Percentiles rank a stretch among this genome's conserved stretches.
These are phyloP conservation scores for Inga oerstediana DNA, from an alignment of 306 rosid species.

Conservation along the genomic window DNA sequence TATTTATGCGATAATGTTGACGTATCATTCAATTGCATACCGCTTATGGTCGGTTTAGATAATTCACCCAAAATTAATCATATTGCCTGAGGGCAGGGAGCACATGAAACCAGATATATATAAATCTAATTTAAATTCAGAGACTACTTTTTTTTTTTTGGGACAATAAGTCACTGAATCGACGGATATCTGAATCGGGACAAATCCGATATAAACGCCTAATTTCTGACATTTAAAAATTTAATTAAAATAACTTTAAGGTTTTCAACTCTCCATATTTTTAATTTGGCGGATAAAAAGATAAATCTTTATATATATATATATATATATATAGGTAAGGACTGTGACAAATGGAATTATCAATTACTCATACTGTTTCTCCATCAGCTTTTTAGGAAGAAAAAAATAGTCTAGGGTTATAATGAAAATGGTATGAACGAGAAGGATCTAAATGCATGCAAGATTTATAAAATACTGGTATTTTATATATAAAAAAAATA, in stretches of 20 bases:
- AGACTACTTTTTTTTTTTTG: neutral
- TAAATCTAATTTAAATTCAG: neutral
- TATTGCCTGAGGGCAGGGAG: neutral
- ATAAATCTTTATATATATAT: neutral
- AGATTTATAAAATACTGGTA: too few species aligned
- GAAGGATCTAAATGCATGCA: too few species aligned
- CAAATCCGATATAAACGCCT: neutral
- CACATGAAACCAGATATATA: neutral
- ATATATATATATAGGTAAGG: neutral
- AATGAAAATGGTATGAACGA: too few species aligned
- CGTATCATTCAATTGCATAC: neutral
- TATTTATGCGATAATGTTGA: neutral
- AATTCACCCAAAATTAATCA: neutral
- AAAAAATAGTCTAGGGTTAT: neutral
- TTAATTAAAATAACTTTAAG: too few species aligned
- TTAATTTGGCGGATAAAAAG: constrained; percentile 4
- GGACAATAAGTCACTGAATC: neutral
- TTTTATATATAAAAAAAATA: too few species aligned
- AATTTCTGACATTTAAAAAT: neutral
- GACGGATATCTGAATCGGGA: neutral
- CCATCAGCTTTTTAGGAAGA: neutral
- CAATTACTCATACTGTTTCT: neutral
- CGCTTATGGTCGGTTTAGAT: neutral
- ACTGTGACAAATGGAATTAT: neutral
- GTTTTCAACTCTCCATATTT: neutral